phyloP scores from a whole-genome alignment of 2,329 filamentous ascomycete genomes.

The Penicillium sp. region DNA sequence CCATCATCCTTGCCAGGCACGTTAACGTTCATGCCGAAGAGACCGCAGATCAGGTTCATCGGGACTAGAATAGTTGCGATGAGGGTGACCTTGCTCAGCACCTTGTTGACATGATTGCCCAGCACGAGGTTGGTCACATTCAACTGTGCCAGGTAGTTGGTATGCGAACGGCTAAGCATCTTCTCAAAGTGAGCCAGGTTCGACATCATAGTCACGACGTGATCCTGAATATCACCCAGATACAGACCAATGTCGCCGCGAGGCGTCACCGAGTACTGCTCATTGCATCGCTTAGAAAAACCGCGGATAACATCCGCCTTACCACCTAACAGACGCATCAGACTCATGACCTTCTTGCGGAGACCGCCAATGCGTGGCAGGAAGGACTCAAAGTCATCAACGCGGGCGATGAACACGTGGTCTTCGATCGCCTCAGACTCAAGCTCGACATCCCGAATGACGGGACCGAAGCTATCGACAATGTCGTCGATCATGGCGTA shows the following conservation, averaged over 20 bases:
- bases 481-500: slow-evolving; percentile 99
- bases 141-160: slow-evolving; percentile 94
- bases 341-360: slow-evolving; percentile 91
- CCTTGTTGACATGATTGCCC: slow-evolving; percentile 85
- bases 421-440: slow-evolving; percentile 95
- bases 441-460: slow-evolving; percentile 83
- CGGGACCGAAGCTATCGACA: slow-evolving; percentile 91
- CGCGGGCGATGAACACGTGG: slow-evolving; percentile 87
- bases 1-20: slow-evolving; percentile 49
- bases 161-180: slow-evolving; percentile 91
- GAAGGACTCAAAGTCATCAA: slow-evolving; percentile 87
- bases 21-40: slow-evolving; percentile 60
- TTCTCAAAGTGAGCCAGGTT: slow-evolving; percentile 96
- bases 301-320: slow-evolving; percentile 98
- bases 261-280: slow-evolving; percentile 93
- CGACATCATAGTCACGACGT: slow-evolving; percentile 99
- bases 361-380: slow-evolving; percentile 86
- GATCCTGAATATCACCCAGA: slow-evolving; percentile 96
- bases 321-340: slow-evolving; percentile 90
- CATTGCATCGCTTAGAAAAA: slow-evolving; percentile 98
- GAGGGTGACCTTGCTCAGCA: slow-evolving; percentile 93
- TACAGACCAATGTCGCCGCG: slow-evolving; percentile 97
- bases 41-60: slow-evolving; percentile 81
- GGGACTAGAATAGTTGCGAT: slow-evolving; percentile 95
- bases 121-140: slow-evolving; percentile 89